Base-by-base conservation (phyloP, 495 filamentous ascomycete genomes). In the Ascodesmis nigricans region DNA sequence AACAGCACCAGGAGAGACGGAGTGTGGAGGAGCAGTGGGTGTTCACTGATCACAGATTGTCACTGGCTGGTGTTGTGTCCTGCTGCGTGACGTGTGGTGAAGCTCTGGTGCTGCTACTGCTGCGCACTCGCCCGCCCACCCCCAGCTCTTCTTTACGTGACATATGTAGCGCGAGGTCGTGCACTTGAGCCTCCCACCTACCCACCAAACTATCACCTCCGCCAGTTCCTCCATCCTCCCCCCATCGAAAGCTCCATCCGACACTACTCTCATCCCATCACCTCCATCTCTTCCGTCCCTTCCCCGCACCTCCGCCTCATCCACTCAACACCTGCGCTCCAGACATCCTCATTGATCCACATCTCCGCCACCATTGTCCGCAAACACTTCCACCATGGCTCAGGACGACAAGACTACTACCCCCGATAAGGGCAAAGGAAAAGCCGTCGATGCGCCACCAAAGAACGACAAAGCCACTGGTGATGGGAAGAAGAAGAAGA, bases 341-440 rank as follows among this genome's bases (percentile, higher is more conserved):
- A 39, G 24, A 29, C 31, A 46, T 41, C 38, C 33, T 16, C 32
- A 48, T 29, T 25, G 13, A 24, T 8, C 23, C 31, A 15, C 37
- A 26, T 18, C 27, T 22, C 26, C 25, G 23, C 22, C 17, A 27
- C 26, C 35, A n/a, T 24, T 38, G 14, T 36, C 21, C 27, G 34
- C 49, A 46, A 23, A 16, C 19, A 7, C 36, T 37, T 21, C 33
- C 45, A 51, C 34, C 53, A 95, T 97, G 87, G 78, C 81, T 57
- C 73, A 90, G 65, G 77, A 83, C 55, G 80, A 78, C 59, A 78
- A 87, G 60, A 66, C 71, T 64, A 66, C 75, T 55, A 79, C 75
- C 56, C 58, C 70, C 55, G 82, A 91, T 60, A 93, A 95, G 65
- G 87, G 83, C 57, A 93, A 93, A 65, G 83, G 73, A 51, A 97